phyloP scores from a whole-genome alignment of 2,329 filamentous ascomycete genomes.

The Alternaria solani region DNA sequence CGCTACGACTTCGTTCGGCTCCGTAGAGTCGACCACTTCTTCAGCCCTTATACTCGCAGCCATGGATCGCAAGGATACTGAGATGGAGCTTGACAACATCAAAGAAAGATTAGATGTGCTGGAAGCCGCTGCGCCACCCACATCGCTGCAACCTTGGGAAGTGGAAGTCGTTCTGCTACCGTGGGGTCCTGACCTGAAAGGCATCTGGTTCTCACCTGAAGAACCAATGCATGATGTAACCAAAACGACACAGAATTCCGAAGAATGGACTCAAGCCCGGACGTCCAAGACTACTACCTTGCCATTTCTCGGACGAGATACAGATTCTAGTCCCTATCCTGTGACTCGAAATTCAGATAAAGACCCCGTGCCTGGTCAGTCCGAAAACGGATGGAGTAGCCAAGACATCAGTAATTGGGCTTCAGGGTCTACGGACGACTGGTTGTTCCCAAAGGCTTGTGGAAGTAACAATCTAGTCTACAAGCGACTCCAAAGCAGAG shows the following conservation, averaged over 20 bases:
- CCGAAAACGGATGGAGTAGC: constrained; percentile 58
- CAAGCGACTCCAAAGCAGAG: constrained; percentile 76
- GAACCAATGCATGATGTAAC: constrained; percentile 51
- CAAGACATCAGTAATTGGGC: constrained; percentile 60
- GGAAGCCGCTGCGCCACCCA: constrained; percentile 67
- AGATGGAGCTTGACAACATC: constrained; percentile 57
- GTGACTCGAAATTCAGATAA: constrained; percentile 18
- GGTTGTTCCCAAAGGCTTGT: constrained; percentile 74
- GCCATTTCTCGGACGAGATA: constrained; percentile 24
- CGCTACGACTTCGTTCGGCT: constrained; percentile 52
- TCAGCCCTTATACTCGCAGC: constrained; percentile 47
- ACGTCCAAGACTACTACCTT: constrained; percentile 22
- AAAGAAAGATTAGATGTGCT: constrained; percentile 62
- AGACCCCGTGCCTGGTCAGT: constrained; percentile 33
- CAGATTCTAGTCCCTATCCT: constrained; percentile 35
- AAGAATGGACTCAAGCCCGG: constrained; percentile 57
- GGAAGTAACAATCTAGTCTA: constrained; percentile 69
- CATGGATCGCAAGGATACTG: constrained; percentile 51
- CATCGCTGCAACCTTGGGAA: constrained; percentile 71
- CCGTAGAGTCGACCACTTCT: constrained; percentile 50
- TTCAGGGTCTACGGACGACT: constrained; percentile 59
- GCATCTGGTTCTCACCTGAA: constrained; percentile 61
- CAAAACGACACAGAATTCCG: constrained; percentile 52
- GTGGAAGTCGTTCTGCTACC: constrained; percentile 80
- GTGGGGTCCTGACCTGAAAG: constrained; percentile 65